Percentiles rank a stretch among this genome's conserved stretches.
Conservation (phyloP, 2,329 filamentous ascomycete genomes). For the Fusarium avenaceum region DNA sequence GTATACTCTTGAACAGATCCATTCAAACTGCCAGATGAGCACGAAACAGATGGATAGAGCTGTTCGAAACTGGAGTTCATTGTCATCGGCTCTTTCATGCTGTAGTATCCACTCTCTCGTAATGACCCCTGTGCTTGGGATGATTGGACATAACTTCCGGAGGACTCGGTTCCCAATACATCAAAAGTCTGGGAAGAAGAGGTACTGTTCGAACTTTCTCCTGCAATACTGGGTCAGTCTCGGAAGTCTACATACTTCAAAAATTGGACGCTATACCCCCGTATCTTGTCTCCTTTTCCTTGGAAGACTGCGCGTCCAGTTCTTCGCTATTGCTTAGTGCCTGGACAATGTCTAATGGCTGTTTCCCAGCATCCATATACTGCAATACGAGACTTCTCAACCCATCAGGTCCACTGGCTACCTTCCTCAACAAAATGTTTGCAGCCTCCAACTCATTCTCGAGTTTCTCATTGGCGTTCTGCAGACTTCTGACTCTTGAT, state of each 20-base stretch:
- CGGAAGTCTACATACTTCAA: fast-evolving
- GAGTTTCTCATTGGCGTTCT: neutral
- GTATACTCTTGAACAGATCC: neutral
- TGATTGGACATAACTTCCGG: neutral
- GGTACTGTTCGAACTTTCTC: neutral
- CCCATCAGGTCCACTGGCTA: neutral
- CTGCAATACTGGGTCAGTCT: neutral
- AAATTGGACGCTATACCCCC: neutral
- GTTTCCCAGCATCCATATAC: neutral
- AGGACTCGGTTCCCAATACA: neutral
- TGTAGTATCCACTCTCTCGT: neutral
- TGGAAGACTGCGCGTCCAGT: fast-evolving
- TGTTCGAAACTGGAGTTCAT: neutral
- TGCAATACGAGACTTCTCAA: neutral
- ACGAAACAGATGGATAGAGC: neutral
- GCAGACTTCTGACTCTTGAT: fast-evolving
- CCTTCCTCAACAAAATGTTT: neutral
- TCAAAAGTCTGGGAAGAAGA: neutral
- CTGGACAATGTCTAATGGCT: slow-evolving; percentile 4
- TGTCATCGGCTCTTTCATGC: neutral
- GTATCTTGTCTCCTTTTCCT: fast-evolving
- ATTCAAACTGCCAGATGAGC: fast-evolving
- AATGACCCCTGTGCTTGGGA: neutral
- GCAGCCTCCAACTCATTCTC: neutral
- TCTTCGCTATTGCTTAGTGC: neutral